Percentiles rank a stretch among this genome's conserved stretches.
These are phyloP conservation scores for Thalia dealbata DNA, from an alignment of 176 grass and related monocot species.

Conservation along the genomic window DNA sequence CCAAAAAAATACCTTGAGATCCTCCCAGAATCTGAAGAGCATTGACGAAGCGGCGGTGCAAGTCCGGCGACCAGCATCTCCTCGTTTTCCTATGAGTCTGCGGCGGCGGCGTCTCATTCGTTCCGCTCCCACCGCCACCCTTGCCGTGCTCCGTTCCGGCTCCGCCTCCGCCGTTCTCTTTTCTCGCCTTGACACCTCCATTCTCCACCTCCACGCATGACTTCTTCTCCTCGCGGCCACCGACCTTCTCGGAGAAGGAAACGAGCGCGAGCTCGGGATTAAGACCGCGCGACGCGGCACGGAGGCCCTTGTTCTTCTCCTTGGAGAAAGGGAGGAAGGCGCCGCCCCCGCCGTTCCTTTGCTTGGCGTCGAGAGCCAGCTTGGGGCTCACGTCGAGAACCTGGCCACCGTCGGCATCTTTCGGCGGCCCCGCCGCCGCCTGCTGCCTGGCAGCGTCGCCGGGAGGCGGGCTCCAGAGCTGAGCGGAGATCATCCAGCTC, in stretches of 20 bases:
- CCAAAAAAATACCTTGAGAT: slow-evolving; percentile 50
- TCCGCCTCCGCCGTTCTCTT: background rate
- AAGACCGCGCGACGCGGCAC: slow-evolving; percentile 10
- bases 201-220: slow-evolving; percentile 30
- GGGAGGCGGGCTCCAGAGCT: slow-evolving; percentile 69
- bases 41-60: slow-evolving; percentile 95
- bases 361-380: slow-evolving; percentile 25
- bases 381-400: slow-evolving; percentile 48
- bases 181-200: slow-evolving; percentile 20
- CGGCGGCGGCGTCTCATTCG: slow-evolving; percentile 21
- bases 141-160: slow-evolving; percentile 30
- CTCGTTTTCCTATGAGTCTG: slow-evolving; percentile 73
- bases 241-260: slow-evolving; percentile 35
- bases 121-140: slow-evolving; percentile 15
- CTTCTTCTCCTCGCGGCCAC: slow-evolving; percentile 8
- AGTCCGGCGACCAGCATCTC: slow-evolving; percentile 93
- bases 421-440: slow-evolving; percentile 28
- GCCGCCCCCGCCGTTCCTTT: slow-evolving; percentile 59
- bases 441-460: slow-evolving; percentile 26
- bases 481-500: slow-evolving; percentile 97
- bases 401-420: slow-evolving; percentile 32
- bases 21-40: slow-evolving; percentile 94
- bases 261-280: slow-evolving; percentile 62
- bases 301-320: slow-evolving; percentile 35
- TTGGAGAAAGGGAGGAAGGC: slow-evolving; percentile 92